Evolutionary conservation across 1,284 basidiomycete genomes (phyloP).

Genomic region (Puccinia hordei): DNA sequence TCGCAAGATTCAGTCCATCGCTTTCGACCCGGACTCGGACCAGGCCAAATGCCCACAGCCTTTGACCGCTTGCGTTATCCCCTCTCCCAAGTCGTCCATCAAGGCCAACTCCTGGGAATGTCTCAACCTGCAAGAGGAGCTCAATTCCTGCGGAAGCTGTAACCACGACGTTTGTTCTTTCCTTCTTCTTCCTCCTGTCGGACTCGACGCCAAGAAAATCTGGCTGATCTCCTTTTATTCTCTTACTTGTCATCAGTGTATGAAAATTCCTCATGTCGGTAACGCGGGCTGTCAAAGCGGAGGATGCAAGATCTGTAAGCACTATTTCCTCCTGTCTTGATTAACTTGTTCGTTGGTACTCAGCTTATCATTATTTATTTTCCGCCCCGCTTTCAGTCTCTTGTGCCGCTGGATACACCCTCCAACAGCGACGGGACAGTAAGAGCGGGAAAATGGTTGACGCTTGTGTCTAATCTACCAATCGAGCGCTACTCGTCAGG

Average conservation of each 20-base stretch:
- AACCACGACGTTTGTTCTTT: not conserved
- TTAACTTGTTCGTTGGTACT: not conserved
- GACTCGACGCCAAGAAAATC: not conserved
- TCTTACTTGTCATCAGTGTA: not conserved
- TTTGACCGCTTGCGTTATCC: not conserved
- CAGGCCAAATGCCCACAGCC: slow-evolving; percentile 5
- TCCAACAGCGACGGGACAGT: not conserved
- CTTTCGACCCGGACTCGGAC: not conserved
- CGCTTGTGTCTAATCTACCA: not conserved
- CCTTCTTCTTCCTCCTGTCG: not conserved
- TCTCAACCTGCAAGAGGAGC: slow-evolving; percentile 24
- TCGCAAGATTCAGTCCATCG: not conserved
- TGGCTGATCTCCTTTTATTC: not conserved
- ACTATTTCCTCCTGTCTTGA: not conserved
- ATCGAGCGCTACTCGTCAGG: too few relatives aligned
- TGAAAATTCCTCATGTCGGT: not conserved
- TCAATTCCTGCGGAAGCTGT: slow-evolving; percentile 15
- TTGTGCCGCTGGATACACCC: not conserved
- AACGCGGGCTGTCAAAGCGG: slow-evolving; percentile 16
- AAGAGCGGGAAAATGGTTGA: slow-evolving; percentile 2
- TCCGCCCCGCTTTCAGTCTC: not conserved
- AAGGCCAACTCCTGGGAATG: slow-evolving; percentile 2
- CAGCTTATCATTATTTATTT: not conserved
- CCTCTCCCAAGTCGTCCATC: not conserved
- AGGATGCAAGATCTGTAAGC: slow-evolving; percentile 27